Conservation (phyloP, 1,139 yeast genomes). For the Diutina pseudorugosa region DNA sequence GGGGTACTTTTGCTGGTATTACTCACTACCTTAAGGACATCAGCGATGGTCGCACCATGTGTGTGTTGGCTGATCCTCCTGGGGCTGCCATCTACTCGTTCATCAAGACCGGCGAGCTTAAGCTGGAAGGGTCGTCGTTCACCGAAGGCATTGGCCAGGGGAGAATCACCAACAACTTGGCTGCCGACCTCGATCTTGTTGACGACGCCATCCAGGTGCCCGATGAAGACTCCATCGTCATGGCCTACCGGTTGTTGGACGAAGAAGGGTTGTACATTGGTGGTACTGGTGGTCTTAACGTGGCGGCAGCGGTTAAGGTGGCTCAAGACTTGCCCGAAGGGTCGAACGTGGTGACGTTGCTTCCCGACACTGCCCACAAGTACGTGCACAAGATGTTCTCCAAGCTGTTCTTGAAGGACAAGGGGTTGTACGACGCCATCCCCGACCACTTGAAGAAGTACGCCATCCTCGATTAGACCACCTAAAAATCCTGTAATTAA, state of each 20-base stretch:
- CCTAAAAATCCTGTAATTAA: neutral
- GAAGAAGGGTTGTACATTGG: constrained; percentile 91
- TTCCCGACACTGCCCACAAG: constrained; percentile 84
- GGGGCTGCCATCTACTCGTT: constrained; percentile 54
- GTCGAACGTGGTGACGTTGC: constrained; percentile 69
- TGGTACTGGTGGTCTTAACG: constrained; percentile 76
- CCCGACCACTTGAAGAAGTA: constrained; percentile 67
- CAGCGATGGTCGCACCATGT: neutral
- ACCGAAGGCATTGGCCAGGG: constrained; percentile 97
- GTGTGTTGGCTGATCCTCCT: constrained; percentile 3
- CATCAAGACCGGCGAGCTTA: constrained; percentile 46
- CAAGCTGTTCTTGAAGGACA: constrained; percentile 60
- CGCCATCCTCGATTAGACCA: constrained; percentile 29
- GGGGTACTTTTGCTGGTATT: constrained; percentile 81
- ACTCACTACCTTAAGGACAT: constrained; percentile 53
- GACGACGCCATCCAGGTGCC: constrained; percentile 69
- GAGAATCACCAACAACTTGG: constrained; percentile 72
- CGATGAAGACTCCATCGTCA: constrained; percentile 63
- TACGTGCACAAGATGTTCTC: constrained; percentile 75
- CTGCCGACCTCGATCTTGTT: constrained; percentile 53
- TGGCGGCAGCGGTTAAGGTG: constrained; percentile 66
- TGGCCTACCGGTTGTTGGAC: constrained; percentile 72
- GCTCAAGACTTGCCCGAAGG: constrained; percentile 72
- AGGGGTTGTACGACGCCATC: constrained; percentile 50
- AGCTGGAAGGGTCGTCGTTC: constrained; percentile 68